Percentiles rank a stretch among this genome's conserved stretches.
Evolutionary conservation across 805 yeast species (phyloP).

Genomic region (Deakozyma indianensis): DNA sequence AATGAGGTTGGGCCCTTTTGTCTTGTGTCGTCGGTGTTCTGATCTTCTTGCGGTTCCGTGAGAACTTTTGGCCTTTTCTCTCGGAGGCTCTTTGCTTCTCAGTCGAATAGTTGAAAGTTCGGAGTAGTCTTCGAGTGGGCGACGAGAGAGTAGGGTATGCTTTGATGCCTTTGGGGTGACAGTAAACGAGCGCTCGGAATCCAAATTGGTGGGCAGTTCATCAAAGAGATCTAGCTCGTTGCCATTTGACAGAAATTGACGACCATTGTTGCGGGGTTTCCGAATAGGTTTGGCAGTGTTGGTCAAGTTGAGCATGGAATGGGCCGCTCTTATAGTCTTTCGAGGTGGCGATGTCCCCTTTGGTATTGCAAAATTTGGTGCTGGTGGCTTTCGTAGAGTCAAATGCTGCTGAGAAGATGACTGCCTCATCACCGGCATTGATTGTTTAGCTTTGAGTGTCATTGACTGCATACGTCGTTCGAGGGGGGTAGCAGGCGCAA

Average conservation of each 20-base stretch:
- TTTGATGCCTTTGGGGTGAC: slow-evolving; percentile 5
- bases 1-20: slow-evolving; percentile 8
- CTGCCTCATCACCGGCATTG: neutral
- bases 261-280: slow-evolving; percentile 1
- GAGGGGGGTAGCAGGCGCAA: neutral
- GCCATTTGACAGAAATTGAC: slow-evolving; percentile 12
- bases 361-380: neutral
- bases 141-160: slow-evolving; percentile 3
- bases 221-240: slow-evolving; percentile 15
- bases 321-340: slow-evolving; percentile 9
- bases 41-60: neutral
- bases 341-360: neutral
- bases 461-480: neutral
- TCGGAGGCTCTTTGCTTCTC: slow-evolving; percentile 1
- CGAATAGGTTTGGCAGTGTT: slow-evolving; percentile 1
- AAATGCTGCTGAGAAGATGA: neutral
- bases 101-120: slow-evolving; percentile 8
- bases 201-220: slow-evolving; percentile 11
- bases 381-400: neutral
- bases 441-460: neutral
- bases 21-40: neutral
- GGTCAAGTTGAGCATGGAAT: slow-evolving; percentile 9
- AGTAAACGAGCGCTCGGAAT: slow-evolving; percentile 6
- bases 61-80: neutral
- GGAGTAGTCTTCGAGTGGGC: slow-evolving; percentile 5